Conservation (phyloP, 2,329 filamentous ascomycete genomes). For the Akanthomyces lecanii region DNA sequence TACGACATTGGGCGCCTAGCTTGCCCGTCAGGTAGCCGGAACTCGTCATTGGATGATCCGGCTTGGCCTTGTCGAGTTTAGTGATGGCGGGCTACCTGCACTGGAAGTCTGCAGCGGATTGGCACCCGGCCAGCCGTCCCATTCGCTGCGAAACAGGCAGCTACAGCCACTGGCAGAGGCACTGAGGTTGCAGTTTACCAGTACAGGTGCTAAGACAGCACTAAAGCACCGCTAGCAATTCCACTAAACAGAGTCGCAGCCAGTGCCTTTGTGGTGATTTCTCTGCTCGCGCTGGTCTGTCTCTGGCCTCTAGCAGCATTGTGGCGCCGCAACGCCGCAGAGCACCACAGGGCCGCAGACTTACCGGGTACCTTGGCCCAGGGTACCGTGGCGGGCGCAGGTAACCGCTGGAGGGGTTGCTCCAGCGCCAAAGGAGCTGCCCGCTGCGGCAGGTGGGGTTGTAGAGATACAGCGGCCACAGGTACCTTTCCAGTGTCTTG, state of each 20-base stretch:
- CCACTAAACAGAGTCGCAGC: background rate
- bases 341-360: background rate
- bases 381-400: constrained; percentile 2
- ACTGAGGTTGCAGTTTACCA: background rate
- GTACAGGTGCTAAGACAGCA: background rate
- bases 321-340: background rate
- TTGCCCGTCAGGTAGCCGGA: background rate
- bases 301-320: no score
- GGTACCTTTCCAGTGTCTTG: constrained; percentile 10
- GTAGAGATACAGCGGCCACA: background rate
- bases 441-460: constrained; percentile 6
- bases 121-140: background rate
- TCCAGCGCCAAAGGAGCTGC: constrained; percentile 1
- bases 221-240: background rate
- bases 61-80: background rate
- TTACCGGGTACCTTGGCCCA: background rate
- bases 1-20: background rate
- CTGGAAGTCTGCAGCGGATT: background rate
- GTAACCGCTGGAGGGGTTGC: background rate
- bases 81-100: background rate
- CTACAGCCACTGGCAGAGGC: background rate
- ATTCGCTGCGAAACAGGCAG: background rate
- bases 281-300: background rate
- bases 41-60: background rate
- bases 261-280: background rate